Evolutionary conservation across 306 rosid genomes (phyloP).

Genomic region (Acacia crassicarpa): DNA sequence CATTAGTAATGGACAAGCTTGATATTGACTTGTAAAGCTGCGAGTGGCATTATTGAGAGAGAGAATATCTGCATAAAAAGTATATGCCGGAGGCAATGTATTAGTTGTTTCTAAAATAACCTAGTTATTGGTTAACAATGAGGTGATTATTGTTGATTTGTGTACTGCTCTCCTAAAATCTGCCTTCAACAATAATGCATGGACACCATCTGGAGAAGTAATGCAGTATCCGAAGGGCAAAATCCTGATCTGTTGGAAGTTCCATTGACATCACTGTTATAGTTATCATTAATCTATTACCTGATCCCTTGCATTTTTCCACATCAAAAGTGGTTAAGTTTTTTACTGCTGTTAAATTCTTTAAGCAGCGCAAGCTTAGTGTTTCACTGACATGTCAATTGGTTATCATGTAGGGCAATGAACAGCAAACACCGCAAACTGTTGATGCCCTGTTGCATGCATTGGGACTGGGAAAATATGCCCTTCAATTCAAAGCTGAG

Average conservation of each 20-base stretch:
- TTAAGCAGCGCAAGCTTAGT: not conserved
- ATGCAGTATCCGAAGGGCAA: not conserved
- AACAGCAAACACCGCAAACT: conserved; percentile 66
- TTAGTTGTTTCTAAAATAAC: not conserved
- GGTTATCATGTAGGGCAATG: conserved; percentile 58
- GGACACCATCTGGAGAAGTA: not conserved
- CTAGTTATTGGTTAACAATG: not conserved
- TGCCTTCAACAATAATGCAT: not conserved
- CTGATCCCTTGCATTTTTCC: not conserved
- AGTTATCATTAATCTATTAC: not conserved
- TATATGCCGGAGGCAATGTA: not conserved
- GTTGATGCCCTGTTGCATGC: conserved; percentile 78
- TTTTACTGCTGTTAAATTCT: not conserved
- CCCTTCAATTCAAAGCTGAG: conserved; percentile 85
- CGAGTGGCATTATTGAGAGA: not conserved
- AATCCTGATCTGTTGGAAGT: not conserved
- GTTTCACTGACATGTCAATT: conserved; percentile 28
- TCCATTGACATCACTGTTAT: conserved; percentile 19
- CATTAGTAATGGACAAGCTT: conserved; percentile 1
- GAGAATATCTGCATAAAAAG: not conserved
- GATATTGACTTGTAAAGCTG: not conserved
- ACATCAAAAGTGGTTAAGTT: not conserved
- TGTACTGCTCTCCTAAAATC: not conserved
- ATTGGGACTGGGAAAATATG: conserved; percentile 86
- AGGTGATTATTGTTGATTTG: conserved; percentile 7